Percentiles rank a stretch among this genome's conserved stretches.
phyloP scores from a whole-genome alignment of 768 basidiomycete species.

The Pulveroboletus sp. region DNA sequence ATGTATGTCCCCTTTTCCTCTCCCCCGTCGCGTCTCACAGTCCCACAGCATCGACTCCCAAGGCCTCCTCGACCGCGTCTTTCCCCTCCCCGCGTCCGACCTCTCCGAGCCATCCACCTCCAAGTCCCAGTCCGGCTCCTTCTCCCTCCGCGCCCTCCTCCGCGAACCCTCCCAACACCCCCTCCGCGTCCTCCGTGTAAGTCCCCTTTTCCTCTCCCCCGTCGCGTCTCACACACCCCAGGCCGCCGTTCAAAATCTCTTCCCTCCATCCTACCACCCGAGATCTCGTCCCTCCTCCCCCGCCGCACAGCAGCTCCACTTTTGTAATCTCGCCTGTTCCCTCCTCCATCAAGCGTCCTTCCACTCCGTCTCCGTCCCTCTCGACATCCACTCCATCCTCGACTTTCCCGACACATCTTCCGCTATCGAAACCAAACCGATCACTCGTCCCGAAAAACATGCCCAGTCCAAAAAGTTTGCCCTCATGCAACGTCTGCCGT shows the following conservation, averaged over 20 bases:
- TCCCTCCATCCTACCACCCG: slow-evolving; percentile 64
- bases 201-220: slow-evolving; percentile 27
- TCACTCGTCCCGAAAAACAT: slow-evolving; percentile 23
- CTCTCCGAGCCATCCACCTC: slow-evolving; percentile 41
- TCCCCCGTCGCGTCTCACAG: background rate
- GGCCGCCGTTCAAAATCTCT: slow-evolving; percentile 63
- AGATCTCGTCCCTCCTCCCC: slow-evolving; percentile 60
- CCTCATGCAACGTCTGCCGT: slow-evolving; percentile 73
- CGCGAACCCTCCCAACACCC: slow-evolving; percentile 50
- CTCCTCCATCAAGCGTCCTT: slow-evolving; percentile 69
- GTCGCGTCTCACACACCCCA: slow-evolving; percentile 23
- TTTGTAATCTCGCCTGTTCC: slow-evolving; percentile 69
- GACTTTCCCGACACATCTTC: slow-evolving; percentile 18
- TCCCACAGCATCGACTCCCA: slow-evolving; percentile 60
- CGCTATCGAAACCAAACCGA: slow-evolving; percentile 25
- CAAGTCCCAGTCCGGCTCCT: slow-evolving; percentile 29
- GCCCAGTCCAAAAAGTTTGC: slow-evolving; percentile 52
- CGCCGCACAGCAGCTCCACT: slow-evolving; percentile 65
- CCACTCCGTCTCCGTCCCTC: slow-evolving; percentile 41
- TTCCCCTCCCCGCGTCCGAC: slow-evolving; percentile 46
- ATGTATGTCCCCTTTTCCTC: slow-evolving; percentile 38
- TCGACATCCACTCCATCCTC: slow-evolving; percentile 45
- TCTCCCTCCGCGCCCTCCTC: slow-evolving; percentile 57
- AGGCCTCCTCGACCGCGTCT: slow-evolving; percentile 76
- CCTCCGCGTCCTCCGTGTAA: slow-evolving; percentile 53